Evolutionary conservation across 2,329 filamentous ascomycete genomes (phyloP), one percentile per base, ranked within the genome.

Genomic region (Lasiodiplodia hormozganensis): DNA sequence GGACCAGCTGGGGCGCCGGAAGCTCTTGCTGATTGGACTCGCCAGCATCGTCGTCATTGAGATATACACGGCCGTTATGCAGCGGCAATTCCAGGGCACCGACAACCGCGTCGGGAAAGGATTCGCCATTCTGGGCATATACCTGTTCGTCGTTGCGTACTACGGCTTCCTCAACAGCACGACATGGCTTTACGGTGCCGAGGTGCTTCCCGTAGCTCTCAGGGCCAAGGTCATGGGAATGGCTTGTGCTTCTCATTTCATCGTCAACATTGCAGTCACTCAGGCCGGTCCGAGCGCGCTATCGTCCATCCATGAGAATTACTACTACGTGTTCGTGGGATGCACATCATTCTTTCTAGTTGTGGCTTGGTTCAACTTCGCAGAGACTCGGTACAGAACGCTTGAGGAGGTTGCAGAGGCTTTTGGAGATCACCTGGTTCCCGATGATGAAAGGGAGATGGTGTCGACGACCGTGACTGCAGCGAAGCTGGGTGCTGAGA

Each of bases 121-220:
- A 74, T 81, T 75, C 21, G 82, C 77, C 69, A 75, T 83, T 49
- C 80, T 82, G 69, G 80, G 80, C 47, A 80, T 80, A 0, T 85
- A 85, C 72, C 84, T 87, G 74, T 86, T 86, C 74, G 71, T 86
- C 5, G 86, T 85, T 75, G 85, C 85, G 72, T 79, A 85, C 54
- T 85, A 85, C 76, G 86, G 86, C 69, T 84, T 80, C 0, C 82
- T 81, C 78, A 23, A 82, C 79, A 78, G 80, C 69, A 84, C 86
- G 25, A 81, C 79, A 8, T 84, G 82, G 82, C 77, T 83, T 14
- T 83, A 84, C 58, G 82, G 77, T n/a, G 76, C 79, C 6, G 82
- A 85, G 62, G 80, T 85, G 38, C 84, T 84, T 73, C 82, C 82
- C 0, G 79, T 82, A 0, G 77, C 80, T 12, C 78, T 82, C 47